phyloP scores from a whole-genome alignment of 176 grass and related monocot species.

The Avena atlantica region DNA sequence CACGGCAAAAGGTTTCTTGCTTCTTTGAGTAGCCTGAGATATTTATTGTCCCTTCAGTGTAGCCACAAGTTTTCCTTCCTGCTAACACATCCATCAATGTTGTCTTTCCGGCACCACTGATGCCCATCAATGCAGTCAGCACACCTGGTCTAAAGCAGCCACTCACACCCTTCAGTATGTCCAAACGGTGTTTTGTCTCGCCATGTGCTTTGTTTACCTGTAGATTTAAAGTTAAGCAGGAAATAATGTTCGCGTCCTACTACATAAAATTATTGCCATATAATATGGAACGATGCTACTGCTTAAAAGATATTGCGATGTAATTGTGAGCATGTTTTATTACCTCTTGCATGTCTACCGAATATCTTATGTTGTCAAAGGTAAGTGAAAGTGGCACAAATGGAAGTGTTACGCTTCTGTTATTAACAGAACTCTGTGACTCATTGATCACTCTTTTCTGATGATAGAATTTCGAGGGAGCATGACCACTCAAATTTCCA shows the following conservation, averaged over 20 bases:
- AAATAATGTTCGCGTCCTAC: neutral
- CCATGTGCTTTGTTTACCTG: slow-evolving; percentile 41
- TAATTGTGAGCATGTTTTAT: slow-evolving; percentile 6
- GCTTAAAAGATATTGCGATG: neutral
- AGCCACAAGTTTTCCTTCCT: slow-evolving; percentile 49
- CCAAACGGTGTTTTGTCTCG: slow-evolving; percentile 19
- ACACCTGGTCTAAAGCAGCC: slow-evolving; percentile 51
- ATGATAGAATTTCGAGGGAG: neutral
- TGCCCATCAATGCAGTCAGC: slow-evolving; percentile 52
- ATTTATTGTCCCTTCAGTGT: slow-evolving; percentile 39
- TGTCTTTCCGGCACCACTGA: slow-evolving; percentile 51
- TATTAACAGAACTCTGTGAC: slow-evolving; percentile 36
- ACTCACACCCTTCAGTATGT: slow-evolving; percentile 47
- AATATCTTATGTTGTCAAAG: slow-evolving; percentile 69
- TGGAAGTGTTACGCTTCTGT: slow-evolving; percentile 58
- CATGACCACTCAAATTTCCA: slow-evolving; percentile 43
- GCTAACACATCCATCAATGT: slow-evolving; percentile 46
- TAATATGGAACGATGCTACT: neutral
- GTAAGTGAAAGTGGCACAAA: slow-evolving; percentile 62
- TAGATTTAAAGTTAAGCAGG: neutral
- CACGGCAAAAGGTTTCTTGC: slow-evolving; percentile 48
- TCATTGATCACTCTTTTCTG: slow-evolving; percentile 1
- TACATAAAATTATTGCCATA: neutral
- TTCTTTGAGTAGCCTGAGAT: slow-evolving; percentile 47
- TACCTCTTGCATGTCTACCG: slow-evolving; percentile 62